Evolutionary conservation across 305 asterid species (phyloP), one percentile per base, ranked within the genome.

Genomic region (Salvia sclarea): DNA sequence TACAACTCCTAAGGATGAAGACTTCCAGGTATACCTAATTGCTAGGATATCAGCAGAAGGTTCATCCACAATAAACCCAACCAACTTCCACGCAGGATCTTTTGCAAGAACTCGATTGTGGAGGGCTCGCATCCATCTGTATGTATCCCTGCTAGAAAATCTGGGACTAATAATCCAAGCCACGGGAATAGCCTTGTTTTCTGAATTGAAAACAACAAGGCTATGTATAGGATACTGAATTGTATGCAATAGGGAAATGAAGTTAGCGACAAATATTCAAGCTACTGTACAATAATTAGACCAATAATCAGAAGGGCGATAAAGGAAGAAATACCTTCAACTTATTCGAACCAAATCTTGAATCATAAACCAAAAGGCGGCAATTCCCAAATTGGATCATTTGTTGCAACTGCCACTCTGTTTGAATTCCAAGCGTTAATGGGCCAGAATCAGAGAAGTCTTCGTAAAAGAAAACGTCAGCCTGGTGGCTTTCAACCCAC

Each of bases 321-420:
- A 60, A 74, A 44, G 65, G 20, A 53, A 61, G 64, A 73, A 75
- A 55, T 13, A 93, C 98, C 98, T 93, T 87, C 58, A 93, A 75
- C 83, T 88, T 93, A 79, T 90, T 87, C 14, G 91, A 83, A 75
- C 97, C 97, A 75, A 90, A 85, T 62, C 76, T 80, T 20, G 95
- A 84, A 82, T 84, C 84, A 55, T 85, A 88, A 56, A 87, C 91
- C 81, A 93, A 48, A 16, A 93, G 92, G 80, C 91, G 80, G 64
- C 84, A 80, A 70, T 88, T 87, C 12, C 98, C 97, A 56, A 88
- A 93, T 47, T 83, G 87, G 78, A 93, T 93, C 96, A 93, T 86
- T 71, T 90, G 98, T 70, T 93, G 98, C 83, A 93, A 82, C 82
- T 93, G 98, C 98, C 98, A 93, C 62, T 93, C 98, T 41, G 97